Evolutionary conservation across 2,329 filamentous ascomycete genomes (phyloP).

Genomic region (Venturia effusa): DNA sequence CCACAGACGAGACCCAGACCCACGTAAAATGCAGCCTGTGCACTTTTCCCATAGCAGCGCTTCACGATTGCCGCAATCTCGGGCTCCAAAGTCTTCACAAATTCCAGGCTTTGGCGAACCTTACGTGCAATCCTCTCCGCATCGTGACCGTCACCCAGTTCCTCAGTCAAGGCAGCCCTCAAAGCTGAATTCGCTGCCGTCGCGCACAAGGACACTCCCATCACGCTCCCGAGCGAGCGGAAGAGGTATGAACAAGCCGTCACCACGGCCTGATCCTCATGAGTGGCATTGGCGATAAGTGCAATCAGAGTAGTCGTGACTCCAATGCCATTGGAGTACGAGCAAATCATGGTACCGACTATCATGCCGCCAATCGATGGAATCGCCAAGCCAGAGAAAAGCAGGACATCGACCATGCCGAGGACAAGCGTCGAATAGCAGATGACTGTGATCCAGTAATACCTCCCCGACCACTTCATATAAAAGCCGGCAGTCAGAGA

Average conservation of each 20-base stretch:
- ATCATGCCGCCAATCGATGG: slow-evolving; percentile 43
- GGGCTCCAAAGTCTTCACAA: slow-evolving; percentile 54
- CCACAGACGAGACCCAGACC: slow-evolving; percentile 40
- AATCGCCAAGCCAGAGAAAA: slow-evolving; percentile 43
- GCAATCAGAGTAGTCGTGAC: slow-evolving; percentile 63
- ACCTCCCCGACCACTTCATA: slow-evolving; percentile 61
- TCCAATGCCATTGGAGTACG: slow-evolving; percentile 46
- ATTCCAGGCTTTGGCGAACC: slow-evolving; percentile 61
- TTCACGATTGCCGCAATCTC: slow-evolving; percentile 48
- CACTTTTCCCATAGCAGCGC: slow-evolving; percentile 52
- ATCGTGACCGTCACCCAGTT: slow-evolving; percentile 46
- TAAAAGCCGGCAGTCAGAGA: slow-evolving; percentile 54
- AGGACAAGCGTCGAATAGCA: slow-evolving; percentile 44
- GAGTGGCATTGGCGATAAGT: slow-evolving; percentile 57
- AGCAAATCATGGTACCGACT: slow-evolving; percentile 43
- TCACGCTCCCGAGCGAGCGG: slow-evolving; percentile 56
- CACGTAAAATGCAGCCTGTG: slow-evolving; percentile 40
- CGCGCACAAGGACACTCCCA: slow-evolving; percentile 58
- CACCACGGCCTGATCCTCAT: slow-evolving; percentile 60
- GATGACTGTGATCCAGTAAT: slow-evolving; percentile 55
- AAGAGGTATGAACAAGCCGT: slow-evolving; percentile 76
- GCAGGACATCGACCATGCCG: slow-evolving; percentile 44
- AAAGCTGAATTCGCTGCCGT: slow-evolving; percentile 63
- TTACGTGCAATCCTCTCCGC: slow-evolving; percentile 56
- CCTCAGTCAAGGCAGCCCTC: slow-evolving; percentile 42